Percentiles rank a stretch among this genome's conserved stretches.
phyloP scores from a whole-genome alignment of 2,329 filamentous ascomycete species.

The Ceratocystis destructans region DNA sequence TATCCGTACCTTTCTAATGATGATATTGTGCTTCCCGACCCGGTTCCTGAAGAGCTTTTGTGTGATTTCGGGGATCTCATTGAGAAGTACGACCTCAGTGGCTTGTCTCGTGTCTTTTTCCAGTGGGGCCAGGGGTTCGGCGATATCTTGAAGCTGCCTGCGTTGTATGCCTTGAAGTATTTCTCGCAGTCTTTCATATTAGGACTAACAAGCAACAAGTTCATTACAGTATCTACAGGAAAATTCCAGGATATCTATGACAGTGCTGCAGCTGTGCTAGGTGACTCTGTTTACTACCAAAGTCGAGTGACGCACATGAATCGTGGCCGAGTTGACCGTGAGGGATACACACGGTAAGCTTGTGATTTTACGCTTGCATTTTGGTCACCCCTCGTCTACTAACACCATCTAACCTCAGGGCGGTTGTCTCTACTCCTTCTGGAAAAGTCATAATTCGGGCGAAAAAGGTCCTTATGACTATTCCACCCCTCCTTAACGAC shows the following conservation, averaged over 20 bases:
- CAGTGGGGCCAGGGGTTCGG: slow-evolving; percentile 29
- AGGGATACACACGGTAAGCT: slow-evolving; percentile 77
- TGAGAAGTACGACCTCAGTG: slow-evolving; percentile 29
- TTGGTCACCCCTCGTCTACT: slow-evolving; percentile 67
- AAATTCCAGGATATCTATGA: slow-evolving; percentile 80
- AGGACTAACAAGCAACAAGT: slow-evolving; percentile 80
- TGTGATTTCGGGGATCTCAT: slow-evolving; percentile 32
- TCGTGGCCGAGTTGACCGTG: slow-evolving; percentile 64
- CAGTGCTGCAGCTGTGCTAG: slow-evolving; percentile 62
- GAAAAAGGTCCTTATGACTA: slow-evolving; percentile 76
- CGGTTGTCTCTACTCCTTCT: slow-evolving; percentile 54
- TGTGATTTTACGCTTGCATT: slow-evolving; percentile 31
- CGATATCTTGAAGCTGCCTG: slow-evolving; percentile 28
- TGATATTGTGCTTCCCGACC: slow-evolving; percentile 28
- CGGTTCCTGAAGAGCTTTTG: slow-evolving; percentile 33
- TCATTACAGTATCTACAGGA: slow-evolving; percentile 72
- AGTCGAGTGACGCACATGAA: slow-evolving; percentile 81
- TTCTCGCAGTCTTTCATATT: slow-evolving; percentile 21
- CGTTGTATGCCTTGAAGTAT: slow-evolving; percentile 30
- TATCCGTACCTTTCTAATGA: slow-evolving; percentile 11
- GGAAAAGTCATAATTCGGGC: slow-evolving; percentile 59
- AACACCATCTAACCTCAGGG: slow-evolving; percentile 65
- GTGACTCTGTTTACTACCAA: slow-evolving; percentile 80
- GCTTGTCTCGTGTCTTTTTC: slow-evolving; percentile 26
- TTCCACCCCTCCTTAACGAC: slow-evolving; percentile 52